Conservation (phyloP, 1,139 yeast species). For the Pichia sp. region DNA sequence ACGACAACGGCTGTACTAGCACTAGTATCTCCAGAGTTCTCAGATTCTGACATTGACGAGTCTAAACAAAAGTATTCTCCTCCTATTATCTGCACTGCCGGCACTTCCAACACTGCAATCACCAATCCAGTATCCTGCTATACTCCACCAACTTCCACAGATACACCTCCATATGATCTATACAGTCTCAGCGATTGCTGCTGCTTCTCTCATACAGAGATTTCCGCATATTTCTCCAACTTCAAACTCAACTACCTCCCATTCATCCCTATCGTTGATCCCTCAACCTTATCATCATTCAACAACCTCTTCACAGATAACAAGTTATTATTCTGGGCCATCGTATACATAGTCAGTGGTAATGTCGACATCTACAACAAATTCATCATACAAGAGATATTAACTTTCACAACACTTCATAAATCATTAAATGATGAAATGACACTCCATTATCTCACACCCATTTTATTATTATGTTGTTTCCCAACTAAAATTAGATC, state of each 20-base stretch:
- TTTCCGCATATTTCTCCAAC: conserved; percentile 7
- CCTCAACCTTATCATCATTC: background rate
- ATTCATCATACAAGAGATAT: conserved; percentile 11
- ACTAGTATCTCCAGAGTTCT: conserved; percentile 4
- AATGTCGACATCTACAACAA: conserved; percentile 15
- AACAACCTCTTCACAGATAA: conserved; percentile 14
- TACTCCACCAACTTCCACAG: background rate
- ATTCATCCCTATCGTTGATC: conserved; percentile 19
- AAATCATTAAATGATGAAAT: background rate
- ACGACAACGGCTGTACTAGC: conserved; percentile 8
- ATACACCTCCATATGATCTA: background rate
- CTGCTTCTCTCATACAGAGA: conserved; percentile 8
- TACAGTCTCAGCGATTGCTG: conserved; percentile 6
- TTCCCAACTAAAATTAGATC: conserved; percentile 19
- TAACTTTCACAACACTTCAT: background rate
- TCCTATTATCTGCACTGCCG: too few relatives aligned
- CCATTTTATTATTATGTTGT: conserved; percentile 20
- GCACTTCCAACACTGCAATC: too few relatives aligned
- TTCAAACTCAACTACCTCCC: conserved; percentile 19
- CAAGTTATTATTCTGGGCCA: conserved; percentile 25
- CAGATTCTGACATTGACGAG: conserved; percentile 1
- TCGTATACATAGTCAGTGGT: conserved; percentile 17
- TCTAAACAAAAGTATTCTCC: too few relatives aligned
- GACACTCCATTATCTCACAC: conserved; percentile 13
- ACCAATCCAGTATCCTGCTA: too few relatives aligned